A percentile compares a stretch with the other conserved stretches of the same genome.
These are phyloP conservation scores for Brassica cretica DNA, from an alignment of 345 rosid genomes.

Conservation along the genomic window DNA sequence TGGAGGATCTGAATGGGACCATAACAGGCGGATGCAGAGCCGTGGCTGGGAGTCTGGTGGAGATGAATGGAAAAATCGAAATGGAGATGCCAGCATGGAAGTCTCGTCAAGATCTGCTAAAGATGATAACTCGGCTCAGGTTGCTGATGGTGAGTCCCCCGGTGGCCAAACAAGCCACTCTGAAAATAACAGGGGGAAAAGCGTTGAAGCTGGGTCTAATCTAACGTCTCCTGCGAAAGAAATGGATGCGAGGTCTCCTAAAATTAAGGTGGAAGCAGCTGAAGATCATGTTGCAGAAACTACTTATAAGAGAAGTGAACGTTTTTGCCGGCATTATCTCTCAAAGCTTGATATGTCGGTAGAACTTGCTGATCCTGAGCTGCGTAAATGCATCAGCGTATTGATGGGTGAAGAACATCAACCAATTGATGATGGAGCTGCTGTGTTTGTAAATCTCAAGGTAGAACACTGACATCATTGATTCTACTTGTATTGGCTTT, in stretches of 20 bases:
- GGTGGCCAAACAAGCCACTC: constrained; percentile 48
- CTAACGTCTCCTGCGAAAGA: constrained; percentile 53
- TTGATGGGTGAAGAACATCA: constrained; percentile 42
- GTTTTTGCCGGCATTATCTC: constrained; percentile 54
- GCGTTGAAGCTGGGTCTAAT: constrained; percentile 47
- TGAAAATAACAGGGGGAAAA: constrained; percentile 53
- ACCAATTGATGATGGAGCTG: constrained; percentile 45
- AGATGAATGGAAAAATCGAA: constrained; percentile 80
- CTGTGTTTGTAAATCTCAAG: constrained; percentile 62
- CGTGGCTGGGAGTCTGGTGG: constrained; percentile 78
- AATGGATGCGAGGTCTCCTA: constrained; percentile 40
- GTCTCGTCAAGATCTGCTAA: constrained; percentile 55
- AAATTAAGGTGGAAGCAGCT: constrained; percentile 36
- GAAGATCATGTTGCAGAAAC: constrained; percentile 44
- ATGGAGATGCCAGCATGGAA: constrained; percentile 62
- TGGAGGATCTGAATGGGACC: constrained; percentile 89
- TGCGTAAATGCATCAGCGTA: constrained; percentile 52
- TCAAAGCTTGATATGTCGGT: constrained; percentile 82
- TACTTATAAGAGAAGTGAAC: constrained; percentile 31
- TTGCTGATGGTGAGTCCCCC: constrained; percentile 51
- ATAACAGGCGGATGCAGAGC: constrained; percentile 64
- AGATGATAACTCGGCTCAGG: constrained; percentile 58
- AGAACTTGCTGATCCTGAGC: constrained; percentile 70
- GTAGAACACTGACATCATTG: constrained; percentile 36
- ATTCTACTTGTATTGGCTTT: background rate